phyloP scores from a whole-genome alignment of 257 asterid genomes.

The Ehretia macrophylla region DNA sequence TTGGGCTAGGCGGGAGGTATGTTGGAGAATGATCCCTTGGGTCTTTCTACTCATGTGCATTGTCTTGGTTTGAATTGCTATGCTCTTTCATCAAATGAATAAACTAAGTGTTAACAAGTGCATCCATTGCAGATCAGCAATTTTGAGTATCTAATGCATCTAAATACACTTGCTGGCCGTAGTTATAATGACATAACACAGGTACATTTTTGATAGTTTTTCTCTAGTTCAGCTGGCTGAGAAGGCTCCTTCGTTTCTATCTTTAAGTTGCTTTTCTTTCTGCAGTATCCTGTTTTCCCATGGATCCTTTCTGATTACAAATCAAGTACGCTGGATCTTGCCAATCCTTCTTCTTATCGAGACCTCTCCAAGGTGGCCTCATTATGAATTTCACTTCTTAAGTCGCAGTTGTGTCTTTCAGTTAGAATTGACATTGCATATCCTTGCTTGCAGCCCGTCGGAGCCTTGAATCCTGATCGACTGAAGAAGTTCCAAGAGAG shows the following conservation, averaged over 20 bases:
- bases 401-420: slow-evolving; percentile 15
- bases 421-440: slow-evolving; percentile 11
- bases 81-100: slow-evolving; percentile 7
- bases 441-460: slow-evolving; percentile 74
- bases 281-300: slow-evolving; percentile 98
- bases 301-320: slow-evolving; percentile 95
- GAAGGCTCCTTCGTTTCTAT: slow-evolving; percentile 12
- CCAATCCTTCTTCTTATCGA: slow-evolving; percentile 81
- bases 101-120: slow-evolving; percentile 15
- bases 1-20: slow-evolving; percentile 99
- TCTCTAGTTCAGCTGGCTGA: slow-evolving; percentile 9
- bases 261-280: slow-evolving; percentile 20
- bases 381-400: slow-evolving; percentile 14
- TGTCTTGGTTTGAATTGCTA: slow-evolving; percentile 20
- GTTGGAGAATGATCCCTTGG: slow-evolving; percentile 26
- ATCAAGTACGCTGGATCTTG: slow-evolving; percentile 68
- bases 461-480: slow-evolving; percentile 84
- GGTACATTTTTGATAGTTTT: slow-evolving; percentile 36
- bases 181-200: slow-evolving; percentile 96
- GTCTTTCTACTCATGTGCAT: slow-evolving; percentile 9
- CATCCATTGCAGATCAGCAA: slow-evolving; percentile 83
- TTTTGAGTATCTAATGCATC: slow-evolving; percentile 97
- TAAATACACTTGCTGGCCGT: slow-evolving; percentile 95
- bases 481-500: slow-evolving; percentile 86
- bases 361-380: slow-evolving; percentile 87